Percentiles rank a stretch among this genome's conserved stretches.
phyloP scores from a whole-genome alignment of 345 rosid species.

The Aegle marmelos region DNA sequence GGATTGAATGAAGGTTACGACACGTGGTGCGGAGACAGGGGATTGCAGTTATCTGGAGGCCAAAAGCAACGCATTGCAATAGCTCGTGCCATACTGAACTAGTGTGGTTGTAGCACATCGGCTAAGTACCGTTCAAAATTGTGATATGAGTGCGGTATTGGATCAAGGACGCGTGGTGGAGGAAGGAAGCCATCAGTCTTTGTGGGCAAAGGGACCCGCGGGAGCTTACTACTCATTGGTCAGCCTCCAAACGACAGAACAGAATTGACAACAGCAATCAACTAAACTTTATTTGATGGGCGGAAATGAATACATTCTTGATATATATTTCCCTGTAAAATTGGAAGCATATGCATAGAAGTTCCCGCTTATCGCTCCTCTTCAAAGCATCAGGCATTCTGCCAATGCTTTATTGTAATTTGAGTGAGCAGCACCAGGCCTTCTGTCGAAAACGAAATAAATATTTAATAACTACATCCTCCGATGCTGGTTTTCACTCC shows the following conservation, averaged over 20 bases:
- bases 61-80: slow-evolving; percentile 76
- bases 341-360: no score
- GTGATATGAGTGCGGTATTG: slow-evolving; percentile 53
- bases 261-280: neutral
- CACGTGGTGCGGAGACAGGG: slow-evolving; percentile 59
- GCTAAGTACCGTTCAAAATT: slow-evolving; percentile 56
- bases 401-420: no score
- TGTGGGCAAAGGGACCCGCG: slow-evolving; percentile 43
- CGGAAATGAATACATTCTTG: no score
- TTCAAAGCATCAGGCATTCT: no score
- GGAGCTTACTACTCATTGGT: slow-evolving; percentile 66
- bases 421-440: no score
- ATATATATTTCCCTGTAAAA: no score
- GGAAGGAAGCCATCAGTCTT: slow-evolving; percentile 54
- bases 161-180: slow-evolving; percentile 61
- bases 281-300: slow-evolving; percentile 22
- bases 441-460: no score
- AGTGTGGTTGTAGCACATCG: slow-evolving; percentile 74
- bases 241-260: slow-evolving; percentile 37
- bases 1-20: slow-evolving; percentile 49
- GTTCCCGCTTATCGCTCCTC: no score
- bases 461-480: no score
- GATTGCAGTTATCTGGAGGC: slow-evolving; percentile 66
- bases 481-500: no score
- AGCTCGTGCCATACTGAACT: slow-evolving; percentile 59